Evolutionary conservation across 2,329 filamentous ascomycete species (phyloP).

Genomic region (Knoxdaviesia capensis): DNA sequence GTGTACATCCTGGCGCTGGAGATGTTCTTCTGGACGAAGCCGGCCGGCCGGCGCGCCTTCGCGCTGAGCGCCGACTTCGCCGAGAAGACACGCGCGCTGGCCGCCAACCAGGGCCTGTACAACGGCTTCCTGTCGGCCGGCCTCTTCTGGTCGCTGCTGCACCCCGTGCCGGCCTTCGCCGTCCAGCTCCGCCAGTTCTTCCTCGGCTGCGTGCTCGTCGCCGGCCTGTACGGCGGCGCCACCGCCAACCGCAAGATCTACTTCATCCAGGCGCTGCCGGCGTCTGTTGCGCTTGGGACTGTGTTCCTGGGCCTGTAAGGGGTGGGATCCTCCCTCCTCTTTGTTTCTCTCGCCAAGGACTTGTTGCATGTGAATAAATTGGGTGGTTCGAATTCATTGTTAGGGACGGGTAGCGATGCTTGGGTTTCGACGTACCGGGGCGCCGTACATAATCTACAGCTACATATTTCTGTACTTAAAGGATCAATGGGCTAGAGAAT

Average conservation of each 20-base stretch:
- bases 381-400: no score
- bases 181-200: constrained; percentile 26
- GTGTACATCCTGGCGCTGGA: constrained; percentile 27
- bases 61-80: constrained; percentile 22
- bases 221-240: constrained; percentile 22
- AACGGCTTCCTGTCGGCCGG: constrained; percentile 31
- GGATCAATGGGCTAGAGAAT: no score
- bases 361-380: no score
- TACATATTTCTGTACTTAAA: no score
- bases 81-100: constrained; percentile 20
- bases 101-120: constrained; percentile 30
- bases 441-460: no score
- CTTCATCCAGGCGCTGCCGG: constrained; percentile 20
- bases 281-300: constrained; percentile 9
- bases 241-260: constrained; percentile 21
- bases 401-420: no score
- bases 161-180: constrained; percentile 20
- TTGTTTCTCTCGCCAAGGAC: no score
- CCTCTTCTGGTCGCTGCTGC: constrained; percentile 23
- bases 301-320: constrained; percentile 8
- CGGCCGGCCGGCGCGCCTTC: constrained; percentile 23
- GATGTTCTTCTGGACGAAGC: constrained; percentile 27
- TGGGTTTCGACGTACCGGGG: no score
- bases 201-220: constrained; percentile 21
- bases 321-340: no score